Percentiles rank a stretch among this genome's conserved stretches.
Conservation (phyloP, 2,329 filamentous ascomycete genomes). For the Beauveria asiatica region DNA sequence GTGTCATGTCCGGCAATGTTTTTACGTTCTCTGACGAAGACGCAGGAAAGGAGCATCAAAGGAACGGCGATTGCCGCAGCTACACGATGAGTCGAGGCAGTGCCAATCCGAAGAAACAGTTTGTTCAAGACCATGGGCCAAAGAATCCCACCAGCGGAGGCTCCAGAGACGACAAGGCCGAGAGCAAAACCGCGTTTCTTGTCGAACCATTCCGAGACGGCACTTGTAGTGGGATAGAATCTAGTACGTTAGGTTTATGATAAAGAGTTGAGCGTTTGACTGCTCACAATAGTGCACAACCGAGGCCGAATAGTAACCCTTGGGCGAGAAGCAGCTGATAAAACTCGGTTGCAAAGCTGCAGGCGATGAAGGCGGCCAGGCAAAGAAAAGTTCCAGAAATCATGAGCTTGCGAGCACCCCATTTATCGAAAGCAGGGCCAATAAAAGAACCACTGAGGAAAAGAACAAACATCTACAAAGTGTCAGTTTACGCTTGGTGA, state of each 20-base stretch:
- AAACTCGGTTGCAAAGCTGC: slow-evolving; percentile 24
- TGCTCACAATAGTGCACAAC: slow-evolving; percentile 28
- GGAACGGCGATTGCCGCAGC: slow-evolving; percentile 18
- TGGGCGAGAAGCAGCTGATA: slow-evolving; percentile 31
- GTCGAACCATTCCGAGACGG: slow-evolving; percentile 25
- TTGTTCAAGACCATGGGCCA: slow-evolving; percentile 21
- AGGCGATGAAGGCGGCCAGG: slow-evolving; percentile 29
- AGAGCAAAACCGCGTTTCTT: slow-evolving; percentile 22
- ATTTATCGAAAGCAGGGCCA: slow-evolving; percentile 32
- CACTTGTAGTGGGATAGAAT: slow-evolving; percentile 23
- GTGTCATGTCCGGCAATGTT: slow-evolving; percentile 12
- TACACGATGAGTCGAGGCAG: slow-evolving; percentile 15
- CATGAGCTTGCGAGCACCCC: slow-evolving; percentile 28
- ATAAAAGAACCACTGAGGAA: slow-evolving; percentile 29
- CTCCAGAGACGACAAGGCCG: slow-evolving; percentile 23
- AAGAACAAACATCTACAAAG: slow-evolving; percentile 29
- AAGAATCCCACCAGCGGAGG: slow-evolving; percentile 23
- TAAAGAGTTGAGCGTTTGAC: too few relatives aligned
- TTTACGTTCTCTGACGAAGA: slow-evolving; percentile 22
- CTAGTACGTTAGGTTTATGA: slow-evolving; percentile 7
- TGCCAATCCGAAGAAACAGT: slow-evolving; percentile 11
- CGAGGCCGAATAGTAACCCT: slow-evolving; percentile 33
- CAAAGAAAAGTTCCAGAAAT: slow-evolving; percentile 26
- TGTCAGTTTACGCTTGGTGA: slow-evolving; percentile 3
- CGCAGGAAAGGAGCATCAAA: slow-evolving; percentile 19